Percentiles rank a stretch among this genome's conserved stretches.
These are phyloP conservation scores for Wallacemonas sp. DNA, from an alignment of 208 protist species.

Conservation along the genomic window DNA sequence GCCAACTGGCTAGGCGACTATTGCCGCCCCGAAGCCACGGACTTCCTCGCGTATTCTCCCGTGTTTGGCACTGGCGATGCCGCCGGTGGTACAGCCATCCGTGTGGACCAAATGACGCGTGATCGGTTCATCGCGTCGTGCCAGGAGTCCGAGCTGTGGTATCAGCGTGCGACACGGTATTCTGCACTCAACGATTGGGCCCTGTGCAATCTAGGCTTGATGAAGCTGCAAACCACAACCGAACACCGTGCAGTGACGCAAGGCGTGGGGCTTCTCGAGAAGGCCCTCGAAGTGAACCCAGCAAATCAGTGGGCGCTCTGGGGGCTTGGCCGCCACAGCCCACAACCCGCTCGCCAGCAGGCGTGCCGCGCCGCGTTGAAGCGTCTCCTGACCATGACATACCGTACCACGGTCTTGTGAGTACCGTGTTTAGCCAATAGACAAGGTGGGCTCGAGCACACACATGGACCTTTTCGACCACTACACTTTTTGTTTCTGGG, in stretches of 20 bases:
- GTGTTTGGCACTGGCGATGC: background rate
- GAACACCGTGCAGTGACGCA: background rate
- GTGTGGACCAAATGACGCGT: background rate
- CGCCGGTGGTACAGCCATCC: background rate
- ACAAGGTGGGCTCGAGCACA: too few relatives aligned
- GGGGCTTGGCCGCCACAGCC: slow-evolving; percentile 26
- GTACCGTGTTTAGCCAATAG: too few relatives aligned
- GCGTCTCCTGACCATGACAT: slow-evolving; percentile 18
- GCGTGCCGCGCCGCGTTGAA: slow-evolving; percentile 27
- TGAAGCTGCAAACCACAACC: background rate
- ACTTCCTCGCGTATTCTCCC: background rate
- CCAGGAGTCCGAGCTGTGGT: background rate
- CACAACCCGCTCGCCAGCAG: slow-evolving; percentile 15
- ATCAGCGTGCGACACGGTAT: background rate
- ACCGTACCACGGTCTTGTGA: slow-evolving; percentile 1
- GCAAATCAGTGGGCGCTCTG: slow-evolving; percentile 52
- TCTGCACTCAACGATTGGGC: slow-evolving; percentile 17
- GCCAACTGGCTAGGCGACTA: slow-evolving; percentile 37
- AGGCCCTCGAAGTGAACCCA: slow-evolving; percentile 35
- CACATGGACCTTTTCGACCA: too few relatives aligned
- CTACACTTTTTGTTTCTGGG: too few relatives aligned
- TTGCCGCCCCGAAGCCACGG: background rate
- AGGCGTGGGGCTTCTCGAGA: slow-evolving; percentile 33
- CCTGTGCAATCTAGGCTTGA: background rate
- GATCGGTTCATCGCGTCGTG: background rate